Evolutionary conservation across 805 yeast species (phyloP).

Genomic region (Candida sakaeoensis): DNA sequence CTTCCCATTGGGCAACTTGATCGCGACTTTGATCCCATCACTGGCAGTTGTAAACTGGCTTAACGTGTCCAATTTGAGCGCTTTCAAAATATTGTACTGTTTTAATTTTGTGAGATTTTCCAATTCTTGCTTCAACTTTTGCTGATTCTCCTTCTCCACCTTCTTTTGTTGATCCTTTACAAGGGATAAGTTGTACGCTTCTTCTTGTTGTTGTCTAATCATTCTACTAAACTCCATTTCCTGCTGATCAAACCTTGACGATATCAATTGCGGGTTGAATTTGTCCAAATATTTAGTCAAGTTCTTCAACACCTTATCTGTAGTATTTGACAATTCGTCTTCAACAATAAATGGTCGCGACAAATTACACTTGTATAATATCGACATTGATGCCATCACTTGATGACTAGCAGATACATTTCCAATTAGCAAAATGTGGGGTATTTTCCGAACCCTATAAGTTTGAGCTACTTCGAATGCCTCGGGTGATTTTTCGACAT

Average conservation of each 20-base stretch:
- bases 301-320: constrained; percentile 23
- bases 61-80: background rate
- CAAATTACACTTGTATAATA: constrained; percentile 31
- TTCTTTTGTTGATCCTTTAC: constrained; percentile 54
- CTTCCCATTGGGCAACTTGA: constrained; percentile 53
- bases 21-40: constrained; percentile 35
- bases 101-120: constrained; percentile 9
- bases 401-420: constrained; percentile 34
- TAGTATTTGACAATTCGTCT: constrained; percentile 18
- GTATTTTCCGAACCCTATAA: constrained; percentile 27
- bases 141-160: constrained; percentile 33
- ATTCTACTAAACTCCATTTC: constrained; percentile 38
- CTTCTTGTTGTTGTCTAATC: constrained; percentile 40
- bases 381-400: constrained; percentile 37
- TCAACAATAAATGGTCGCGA: constrained; percentile 14
- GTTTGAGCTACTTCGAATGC: constrained; percentile 33
- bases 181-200: constrained; percentile 38
- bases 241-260: constrained; percentile 35
- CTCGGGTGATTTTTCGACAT: constrained; percentile 32
- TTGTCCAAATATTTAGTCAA: constrained; percentile 22
- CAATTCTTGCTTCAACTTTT: constrained; percentile 13
- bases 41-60: background rate
- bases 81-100: constrained; percentile 9
- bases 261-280: constrained; percentile 37
- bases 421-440: constrained; percentile 36